These are phyloP conservation scores for Nicotiana tabacum DNA, from an alignment of 257 asterid species.

Conservation along the genomic window DNA sequence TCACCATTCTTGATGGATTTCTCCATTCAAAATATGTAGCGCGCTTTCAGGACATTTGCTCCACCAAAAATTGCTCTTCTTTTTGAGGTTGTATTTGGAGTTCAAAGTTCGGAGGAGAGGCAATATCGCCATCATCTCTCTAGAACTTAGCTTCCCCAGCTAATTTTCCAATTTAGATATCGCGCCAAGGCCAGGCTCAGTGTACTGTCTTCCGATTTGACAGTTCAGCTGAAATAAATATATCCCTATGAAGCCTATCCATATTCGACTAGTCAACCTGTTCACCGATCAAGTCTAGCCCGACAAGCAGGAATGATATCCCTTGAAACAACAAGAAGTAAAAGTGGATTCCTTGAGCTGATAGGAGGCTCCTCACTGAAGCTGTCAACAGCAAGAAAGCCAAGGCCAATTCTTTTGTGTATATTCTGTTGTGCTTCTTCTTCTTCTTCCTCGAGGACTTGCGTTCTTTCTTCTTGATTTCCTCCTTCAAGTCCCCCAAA, in stretches of 20 bases:
- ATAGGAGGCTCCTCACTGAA: slow-evolving; percentile 63
- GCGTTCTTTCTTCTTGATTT: slow-evolving; percentile 33
- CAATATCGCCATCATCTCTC: neutral
- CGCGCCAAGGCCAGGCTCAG: neutral
- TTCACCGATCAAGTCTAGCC: slow-evolving; percentile 90
- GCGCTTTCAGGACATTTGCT: neutral
- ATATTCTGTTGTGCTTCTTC: slow-evolving; percentile 72
- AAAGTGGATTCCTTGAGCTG: slow-evolving; percentile 95
- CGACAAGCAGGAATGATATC: slow-evolving; percentile 78
- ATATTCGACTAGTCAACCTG: slow-evolving; percentile 37
- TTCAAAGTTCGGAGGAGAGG: neutral
- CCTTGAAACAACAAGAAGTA: slow-evolving; percentile 94
- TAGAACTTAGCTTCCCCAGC: neutral
- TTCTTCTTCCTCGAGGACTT: slow-evolving; percentile 35
- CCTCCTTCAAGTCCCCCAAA: slow-evolving; percentile 54
- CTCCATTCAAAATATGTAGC: neutral
- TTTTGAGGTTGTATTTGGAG: neutral
- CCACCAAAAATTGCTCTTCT: neutral
- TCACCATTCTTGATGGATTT: slow-evolving; percentile 15
- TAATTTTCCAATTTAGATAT: neutral
- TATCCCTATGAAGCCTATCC: neutral
- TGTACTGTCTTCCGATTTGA: neutral
- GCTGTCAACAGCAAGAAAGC: slow-evolving; percentile 85
- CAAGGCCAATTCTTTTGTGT: slow-evolving; percentile 66
- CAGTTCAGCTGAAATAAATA: neutral